phyloP scores from a whole-genome alignment of 148 eudicot genomes.

The Hydrangea macrophylla region DNA sequence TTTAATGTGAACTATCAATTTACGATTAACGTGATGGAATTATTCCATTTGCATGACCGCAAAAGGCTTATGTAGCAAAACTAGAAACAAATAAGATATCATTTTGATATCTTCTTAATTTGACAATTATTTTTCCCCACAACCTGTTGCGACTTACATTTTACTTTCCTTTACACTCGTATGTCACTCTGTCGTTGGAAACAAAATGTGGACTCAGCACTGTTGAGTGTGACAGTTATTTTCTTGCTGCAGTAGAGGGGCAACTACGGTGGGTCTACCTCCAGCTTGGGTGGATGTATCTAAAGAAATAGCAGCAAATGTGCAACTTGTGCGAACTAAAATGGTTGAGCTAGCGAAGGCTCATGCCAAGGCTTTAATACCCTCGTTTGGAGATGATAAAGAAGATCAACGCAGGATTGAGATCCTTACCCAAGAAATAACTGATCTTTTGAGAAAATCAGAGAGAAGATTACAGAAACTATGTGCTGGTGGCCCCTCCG shows the following conservation, averaged over 20 bases:
- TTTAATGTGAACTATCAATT: too few relatives aligned
- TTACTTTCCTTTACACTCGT: neutral
- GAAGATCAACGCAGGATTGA: conserved; percentile 89
- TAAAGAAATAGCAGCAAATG: conserved; percentile 78
- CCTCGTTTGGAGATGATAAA: conserved; percentile 85
- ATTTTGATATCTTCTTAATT: neutral
- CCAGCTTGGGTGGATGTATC: conserved; percentile 98
- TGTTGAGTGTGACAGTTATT: conserved; percentile 9
- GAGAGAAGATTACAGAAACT: conserved; percentile 80
- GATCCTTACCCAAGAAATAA: conserved; percentile 78
- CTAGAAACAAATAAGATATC: neutral
- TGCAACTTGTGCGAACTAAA: conserved; percentile 65
- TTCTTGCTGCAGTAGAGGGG: conserved; percentile 55
- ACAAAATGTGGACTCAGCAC: neutral
- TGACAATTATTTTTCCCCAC: neutral
- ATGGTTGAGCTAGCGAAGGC: conserved; percentile 88
- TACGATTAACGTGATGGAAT: neutral
- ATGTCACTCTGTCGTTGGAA: neutral
- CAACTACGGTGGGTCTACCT: conserved; percentile 80
- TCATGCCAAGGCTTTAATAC: conserved; percentile 94
- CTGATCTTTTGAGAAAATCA: conserved; percentile 70
- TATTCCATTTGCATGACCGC: neutral
- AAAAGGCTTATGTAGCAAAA: too few relatives aligned
- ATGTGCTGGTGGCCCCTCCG: conserved; percentile 73
- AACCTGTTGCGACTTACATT: neutral